A percentile compares a stretch with the other conserved stretches of the same genome.
phyloP scores from a whole-genome alignment of 805 yeast genomes.

The Saccharomyces jurei region DNA sequence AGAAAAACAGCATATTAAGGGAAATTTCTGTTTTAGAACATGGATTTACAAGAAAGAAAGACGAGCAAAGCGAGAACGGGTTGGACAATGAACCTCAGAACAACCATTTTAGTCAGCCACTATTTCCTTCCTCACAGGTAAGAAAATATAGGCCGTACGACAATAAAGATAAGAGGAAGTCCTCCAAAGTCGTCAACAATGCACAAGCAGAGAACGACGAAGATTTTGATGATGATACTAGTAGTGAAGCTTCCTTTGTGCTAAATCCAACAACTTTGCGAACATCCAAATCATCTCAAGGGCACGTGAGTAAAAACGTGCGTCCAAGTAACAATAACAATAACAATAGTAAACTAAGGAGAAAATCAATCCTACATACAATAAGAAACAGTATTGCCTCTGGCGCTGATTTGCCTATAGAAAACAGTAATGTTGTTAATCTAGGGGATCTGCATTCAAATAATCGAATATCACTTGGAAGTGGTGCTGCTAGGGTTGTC shows the following conservation, averaged over 20 bases:
- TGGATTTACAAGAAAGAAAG: not conserved
- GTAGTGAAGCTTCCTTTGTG: slow-evolving; percentile 30
- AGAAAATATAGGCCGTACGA: not conserved
- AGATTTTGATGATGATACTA: slow-evolving; percentile 19
- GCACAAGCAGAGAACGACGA: slow-evolving; percentile 5
- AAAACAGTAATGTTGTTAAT: not conserved
- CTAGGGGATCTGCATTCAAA: not conserved
- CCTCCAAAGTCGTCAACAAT: not conserved
- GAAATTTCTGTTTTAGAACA: slow-evolving; percentile 5
- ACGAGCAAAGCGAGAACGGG: slow-evolving; percentile 1
- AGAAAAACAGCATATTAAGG: slow-evolving; percentile 11
- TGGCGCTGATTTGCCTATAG: slow-evolving; percentile 5
- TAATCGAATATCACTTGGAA: slow-evolving; percentile 10
- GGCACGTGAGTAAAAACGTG: slow-evolving; percentile 1
- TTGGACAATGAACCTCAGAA: not conserved
- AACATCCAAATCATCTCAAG: slow-evolving; percentile 1
- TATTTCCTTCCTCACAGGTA: slow-evolving; percentile 8
- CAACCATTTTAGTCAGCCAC: slow-evolving; percentile 7
- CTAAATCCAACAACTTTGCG: slow-evolving; percentile 21
- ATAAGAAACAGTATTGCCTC: slow-evolving; percentile 24
- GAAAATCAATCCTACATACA: slow-evolving; percentile 29
- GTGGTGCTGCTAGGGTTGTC: slow-evolving; percentile 12
- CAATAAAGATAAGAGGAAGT: not conserved
- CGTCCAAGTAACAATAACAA: slow-evolving; percentile 1
- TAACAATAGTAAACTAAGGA: slow-evolving; percentile 17